Evolutionary conservation across 2,329 filamentous ascomycete genomes (phyloP), one percentile per base, ranked within the genome.

Genomic region (Fusarium aywerte): DNA sequence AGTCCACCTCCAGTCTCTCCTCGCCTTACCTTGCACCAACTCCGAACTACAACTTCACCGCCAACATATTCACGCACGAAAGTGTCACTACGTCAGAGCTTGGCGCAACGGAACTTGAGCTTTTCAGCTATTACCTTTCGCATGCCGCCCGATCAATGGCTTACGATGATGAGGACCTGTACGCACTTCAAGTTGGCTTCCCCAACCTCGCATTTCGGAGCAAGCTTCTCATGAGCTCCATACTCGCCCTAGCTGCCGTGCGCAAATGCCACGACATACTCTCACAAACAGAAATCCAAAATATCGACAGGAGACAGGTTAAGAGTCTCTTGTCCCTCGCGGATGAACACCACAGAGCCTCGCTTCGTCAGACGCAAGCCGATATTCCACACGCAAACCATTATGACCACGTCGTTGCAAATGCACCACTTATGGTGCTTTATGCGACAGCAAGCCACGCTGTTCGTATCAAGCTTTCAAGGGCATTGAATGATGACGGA

Each of bases 391-490:
- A 72, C 3, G 57, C 69, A 5, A 69, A 75, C 13, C 68, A 74
- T 2, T 80, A 79, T 18, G 67, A 65, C 3, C 61, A 61, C 5
- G 65, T 72, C 4, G 38, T 72, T 3, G 64, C 69, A 0, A 70
- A 80, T 49, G 78, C 79, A 0, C 76, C 80, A 1, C 61, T 82
- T 11, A 82, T 82, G 80, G 78, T 79, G 5, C 72, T 82, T 23
- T 81, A 81, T 18, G 78, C 74, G 0, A 79, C 76, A 0, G 78
- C 75, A 0, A 80, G 74, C 35, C 80, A 82, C 35, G 73, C 67
- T 13, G 67, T 78, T 10, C 76, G 80, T 2, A 77, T 81, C 3
- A 72, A 73, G 20, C 63, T 81, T 5, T 68, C 74, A 1, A 68
- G 71, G 18, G 65, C 63, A 4, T 70, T 78, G 4, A 75, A 7